Base-by-base conservation (phyloP, 306 rosid species). In the Herpetospermum pedunculosum region DNA sequence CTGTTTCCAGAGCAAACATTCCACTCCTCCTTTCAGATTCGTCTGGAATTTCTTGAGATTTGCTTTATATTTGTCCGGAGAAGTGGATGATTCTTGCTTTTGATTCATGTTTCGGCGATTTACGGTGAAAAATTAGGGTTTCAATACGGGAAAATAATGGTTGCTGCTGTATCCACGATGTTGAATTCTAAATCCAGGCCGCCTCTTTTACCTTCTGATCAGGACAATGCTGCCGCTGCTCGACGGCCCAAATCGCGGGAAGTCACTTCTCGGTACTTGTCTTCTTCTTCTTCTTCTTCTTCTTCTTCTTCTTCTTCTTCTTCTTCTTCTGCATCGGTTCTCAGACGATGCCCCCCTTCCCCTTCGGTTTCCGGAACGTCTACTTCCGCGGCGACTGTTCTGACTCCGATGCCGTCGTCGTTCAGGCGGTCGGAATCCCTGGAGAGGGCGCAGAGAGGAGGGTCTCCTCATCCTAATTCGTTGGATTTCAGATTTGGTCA, bases 261-360 rank as follows among this genome's bases (percentile, higher is more conserved):
- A 52, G 86, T 91, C 47, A 91, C 90, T 70, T 91, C 97, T 73
- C 96, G 96, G 5, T 89, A 91, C 78, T 78, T 91, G 92, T 83
- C 84, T 0, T 78, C 96, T 43, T 85, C 92, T 8, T 78, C 90
- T 5, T 59, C 79, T 8, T 44, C 86, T 2, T 5, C 80, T 5
- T 58, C 86, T 3, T 6, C 79, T 29, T 65, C 87, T 57, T 78
- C 90, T 5, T 59, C 79, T 8, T 44, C 86, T 2, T 5, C 80
- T 5, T 58, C 86, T 3, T 6, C 79, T 29, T 65, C 87, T 57
- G 75, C 88, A 4, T 79, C 83, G 28, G 63, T 68, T 74, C 52
- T 85, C 1, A 78, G 87, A 76, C 86, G 97, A 32, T 85, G 81
- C 30, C 80, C 85, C 9, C 80, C 85, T 7, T 88, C 99, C 7